phyloP scores from a whole-genome alignment of 495 filamentous ascomycete species.

The Echria macrotheca region DNA sequence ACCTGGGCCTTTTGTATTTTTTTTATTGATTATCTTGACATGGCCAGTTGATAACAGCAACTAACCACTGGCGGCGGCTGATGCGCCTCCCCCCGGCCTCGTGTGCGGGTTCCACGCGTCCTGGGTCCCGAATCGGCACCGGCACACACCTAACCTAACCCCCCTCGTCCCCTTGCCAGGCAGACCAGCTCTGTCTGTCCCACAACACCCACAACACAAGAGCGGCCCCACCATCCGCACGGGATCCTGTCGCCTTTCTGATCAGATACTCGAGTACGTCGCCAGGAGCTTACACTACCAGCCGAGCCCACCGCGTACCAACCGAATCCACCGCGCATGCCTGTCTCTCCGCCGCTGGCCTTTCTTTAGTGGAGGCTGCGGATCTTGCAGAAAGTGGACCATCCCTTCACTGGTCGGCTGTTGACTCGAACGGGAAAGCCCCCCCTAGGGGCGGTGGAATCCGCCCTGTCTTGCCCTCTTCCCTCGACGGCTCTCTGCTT shows the following conservation, averaged over 20 bases:
- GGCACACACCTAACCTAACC: conserved; percentile 11
- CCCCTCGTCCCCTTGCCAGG: neutral
- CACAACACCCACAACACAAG: neutral
- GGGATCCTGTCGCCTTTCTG: conserved; percentile 16
- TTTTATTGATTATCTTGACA: neutral
- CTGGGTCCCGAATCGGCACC: conserved; percentile 15
- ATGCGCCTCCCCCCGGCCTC: neutral
- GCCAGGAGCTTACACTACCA: too few relatives aligned
- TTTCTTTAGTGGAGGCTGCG: neutral
- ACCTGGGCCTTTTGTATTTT: neutral
- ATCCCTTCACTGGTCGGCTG: conserved; percentile 8
- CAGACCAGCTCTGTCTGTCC: neutral
- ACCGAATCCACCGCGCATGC: neutral
- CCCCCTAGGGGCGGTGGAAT: conserved; percentile 14
- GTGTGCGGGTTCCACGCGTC: neutral
- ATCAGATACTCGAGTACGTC: neutral
- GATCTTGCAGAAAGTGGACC: conserved; percentile 8
- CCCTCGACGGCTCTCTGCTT: neutral
- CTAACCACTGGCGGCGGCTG: neutral
- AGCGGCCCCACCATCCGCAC: conserved; percentile 17
- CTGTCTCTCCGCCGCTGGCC: neutral
- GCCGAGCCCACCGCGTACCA: neutral
- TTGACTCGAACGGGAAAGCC: conserved; percentile 20
- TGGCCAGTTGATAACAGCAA: neutral
- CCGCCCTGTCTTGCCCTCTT: neutral